Conservation (phyloP, 306 rosid genomes). For the Styphnolobium japonicum region DNA sequence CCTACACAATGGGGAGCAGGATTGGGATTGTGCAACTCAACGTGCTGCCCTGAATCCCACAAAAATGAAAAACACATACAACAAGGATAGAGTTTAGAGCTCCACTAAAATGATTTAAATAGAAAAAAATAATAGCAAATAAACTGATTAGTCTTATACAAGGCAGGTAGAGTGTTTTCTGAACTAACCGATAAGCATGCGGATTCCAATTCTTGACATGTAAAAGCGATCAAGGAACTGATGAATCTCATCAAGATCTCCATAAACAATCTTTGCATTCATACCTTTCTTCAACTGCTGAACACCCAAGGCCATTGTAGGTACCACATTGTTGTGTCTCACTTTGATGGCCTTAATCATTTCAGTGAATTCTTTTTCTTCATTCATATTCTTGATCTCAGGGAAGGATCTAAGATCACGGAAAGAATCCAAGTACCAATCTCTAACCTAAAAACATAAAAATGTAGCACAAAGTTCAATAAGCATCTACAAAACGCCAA, state of each 20-base stretch:
- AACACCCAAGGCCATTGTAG: slow-evolving; percentile 95
- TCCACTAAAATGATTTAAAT: not conserved
- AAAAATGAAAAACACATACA: slow-evolving; percentile 12
- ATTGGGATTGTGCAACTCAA: slow-evolving; percentile 92
- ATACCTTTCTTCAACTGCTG: slow-evolving; percentile 84
- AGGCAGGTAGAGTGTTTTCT: not conserved
- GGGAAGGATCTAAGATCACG: slow-evolving; percentile 86
- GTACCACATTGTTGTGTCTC: slow-evolving; percentile 97
- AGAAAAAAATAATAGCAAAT: not conserved
- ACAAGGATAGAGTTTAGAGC: slow-evolving; percentile 12
- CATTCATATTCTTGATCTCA: slow-evolving; percentile 61
- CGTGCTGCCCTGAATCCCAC: slow-evolving; percentile 83
- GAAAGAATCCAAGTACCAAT: slow-evolving; percentile 94
- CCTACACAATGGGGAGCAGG: slow-evolving; percentile 81
- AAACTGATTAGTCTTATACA: not conserved
- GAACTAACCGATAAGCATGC: slow-evolving; percentile 88
- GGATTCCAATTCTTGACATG: slow-evolving; percentile 98
- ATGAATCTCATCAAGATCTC: slow-evolving; percentile 79
- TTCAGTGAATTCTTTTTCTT: slow-evolving; percentile 73
- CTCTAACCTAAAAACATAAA: slow-evolving; percentile 64
- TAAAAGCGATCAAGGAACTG: slow-evolving; percentile 93
- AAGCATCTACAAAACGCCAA: not conserved
- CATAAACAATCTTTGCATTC: slow-evolving; percentile 44
- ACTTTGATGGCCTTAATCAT: slow-evolving; percentile 95
- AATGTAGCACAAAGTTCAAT: slow-evolving; percentile 11